A percentile compares a stretch with the other conserved stretches of the same genome.
phyloP scores from a whole-genome alignment of 1,284 basidiomycete genomes.

The Serendipita sp. region DNA sequence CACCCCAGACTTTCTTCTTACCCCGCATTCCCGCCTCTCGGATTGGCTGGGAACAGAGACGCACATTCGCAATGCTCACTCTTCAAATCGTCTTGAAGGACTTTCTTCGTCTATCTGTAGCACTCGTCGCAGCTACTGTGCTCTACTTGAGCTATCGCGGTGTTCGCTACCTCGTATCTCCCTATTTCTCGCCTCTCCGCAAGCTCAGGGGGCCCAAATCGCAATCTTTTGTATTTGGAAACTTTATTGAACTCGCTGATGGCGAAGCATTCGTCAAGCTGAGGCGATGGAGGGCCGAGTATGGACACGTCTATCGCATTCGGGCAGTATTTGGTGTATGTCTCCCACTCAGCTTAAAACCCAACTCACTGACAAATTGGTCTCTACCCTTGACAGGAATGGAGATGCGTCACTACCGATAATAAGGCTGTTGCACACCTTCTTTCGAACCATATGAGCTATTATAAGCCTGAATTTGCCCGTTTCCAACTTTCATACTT shows the following conservation, averaged over 20 bases:
- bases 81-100: neutral
- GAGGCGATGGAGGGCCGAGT: neutral
- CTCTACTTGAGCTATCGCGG: constrained; percentile 4
- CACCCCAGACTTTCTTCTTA: too few relatives aligned
- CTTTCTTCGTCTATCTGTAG: neutral
- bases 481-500: constrained; percentile 2
- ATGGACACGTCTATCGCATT: neutral
- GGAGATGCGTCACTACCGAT: neutral
- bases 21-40: too few relatives aligned
- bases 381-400: neutral
- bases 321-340: neutral
- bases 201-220: neutral
- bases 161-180: neutral
- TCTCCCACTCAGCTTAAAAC: neutral
- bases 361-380: neutral
- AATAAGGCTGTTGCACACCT: neutral
- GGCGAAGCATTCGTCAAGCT: neutral
- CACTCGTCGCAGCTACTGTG: neutral
- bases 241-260: neutral
- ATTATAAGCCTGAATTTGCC: constrained; percentile 2
- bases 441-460: neutral
- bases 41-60: too few relatives aligned
- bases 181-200: neutral
- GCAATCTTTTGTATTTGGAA: neutral
- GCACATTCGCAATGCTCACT: neutral